Base-by-base conservation (phyloP, 345 rosid genomes). In the Arabis alpina region DNA sequence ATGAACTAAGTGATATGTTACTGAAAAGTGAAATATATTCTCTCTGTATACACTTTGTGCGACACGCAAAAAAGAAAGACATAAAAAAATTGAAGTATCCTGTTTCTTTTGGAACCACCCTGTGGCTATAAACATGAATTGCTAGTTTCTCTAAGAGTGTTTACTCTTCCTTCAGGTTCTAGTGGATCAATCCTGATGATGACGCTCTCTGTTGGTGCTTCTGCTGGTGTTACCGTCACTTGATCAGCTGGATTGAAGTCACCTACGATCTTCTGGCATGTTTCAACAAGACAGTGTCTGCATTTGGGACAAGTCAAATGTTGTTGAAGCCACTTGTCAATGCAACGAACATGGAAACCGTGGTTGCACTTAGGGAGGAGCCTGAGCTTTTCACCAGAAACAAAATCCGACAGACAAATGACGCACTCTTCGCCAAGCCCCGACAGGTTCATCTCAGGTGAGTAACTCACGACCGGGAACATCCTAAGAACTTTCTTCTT, bases 271-370 rank as follows among this genome's bases (percentile, higher is more conserved):
- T 85, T 81, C 19, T 76, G 59, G 43, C 73, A 52, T 5, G 77
- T 76, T 48, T 81, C 74, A 24, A 71, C 70, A 10, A 78, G 73
- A 66, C 79, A 76, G 27, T 82, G 77, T 72, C 95, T 78, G 41
- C 95, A 88, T 6, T 78, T 86, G 0, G 90, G 95, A 71, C 95
- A 88, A 12, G 92, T 85, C 25, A 87, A 75, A 71, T 86, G 83
- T 8, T 84, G 83, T 59, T 76, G 68, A 28, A 88, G 92, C 90
- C 95, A 88, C 68, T 76, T 79, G 63, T 86, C 91, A 16, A 86
- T 83, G 55, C 94, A 88, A 8, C 61, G 58, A 23, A 84, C 85
- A 48, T 88, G 94, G 68, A 86, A 88, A 1, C 91, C 88, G 27
- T 88, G 93, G 82, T 82, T 80, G 73, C 91, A 88, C 49, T 82